These are phyloP conservation scores for Jatropha curcas DNA, from an alignment of 345 rosid genomes.

Conservation along the genomic window DNA sequence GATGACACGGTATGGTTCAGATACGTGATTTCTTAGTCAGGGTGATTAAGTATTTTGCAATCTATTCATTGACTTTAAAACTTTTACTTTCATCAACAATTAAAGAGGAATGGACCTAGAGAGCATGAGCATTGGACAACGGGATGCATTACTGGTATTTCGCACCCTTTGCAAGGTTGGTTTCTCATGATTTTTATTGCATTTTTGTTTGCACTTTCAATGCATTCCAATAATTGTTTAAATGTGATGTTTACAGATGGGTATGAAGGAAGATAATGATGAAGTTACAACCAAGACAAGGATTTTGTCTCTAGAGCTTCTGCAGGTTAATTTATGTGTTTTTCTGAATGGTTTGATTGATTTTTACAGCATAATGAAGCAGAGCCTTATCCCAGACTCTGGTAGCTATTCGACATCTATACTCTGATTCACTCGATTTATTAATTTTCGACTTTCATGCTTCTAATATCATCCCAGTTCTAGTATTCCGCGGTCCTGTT, in stretches of 20 bases:
- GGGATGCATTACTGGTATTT: conserved; percentile 92
- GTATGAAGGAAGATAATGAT: conserved; percentile 97
- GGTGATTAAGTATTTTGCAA: conserved; percentile 9
- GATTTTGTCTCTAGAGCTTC: conserved; percentile 93
- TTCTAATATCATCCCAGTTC: background rate
- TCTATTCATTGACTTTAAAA: conserved; percentile 10
- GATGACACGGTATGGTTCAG: conserved; percentile 65
- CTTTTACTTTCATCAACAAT: conserved; percentile 12
- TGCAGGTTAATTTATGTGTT: conserved; percentile 61
- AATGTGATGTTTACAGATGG: conserved; percentile 62
- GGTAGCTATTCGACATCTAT: background rate
- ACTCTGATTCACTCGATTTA: background rate
- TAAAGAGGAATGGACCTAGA: conserved; percentile 91
- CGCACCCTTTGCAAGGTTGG: conserved; percentile 98
- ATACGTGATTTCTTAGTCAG: conserved; percentile 16
- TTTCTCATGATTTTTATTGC: conserved; percentile 16
- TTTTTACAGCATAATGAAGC: background rate
- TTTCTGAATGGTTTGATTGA: conserved; percentile 2
- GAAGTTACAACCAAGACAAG: conserved; percentile 92
- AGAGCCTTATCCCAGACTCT: background rate
- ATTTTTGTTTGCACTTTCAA: conserved; percentile 23
- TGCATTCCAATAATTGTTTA: conserved; percentile 20
- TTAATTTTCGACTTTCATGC: background rate
- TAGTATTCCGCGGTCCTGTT: background rate
- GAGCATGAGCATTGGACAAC: conserved; percentile 91